These are phyloP conservation scores for Earliella scabrosa DNA, from an alignment of 1,284 basidiomycete species.

Conservation along the genomic window DNA sequence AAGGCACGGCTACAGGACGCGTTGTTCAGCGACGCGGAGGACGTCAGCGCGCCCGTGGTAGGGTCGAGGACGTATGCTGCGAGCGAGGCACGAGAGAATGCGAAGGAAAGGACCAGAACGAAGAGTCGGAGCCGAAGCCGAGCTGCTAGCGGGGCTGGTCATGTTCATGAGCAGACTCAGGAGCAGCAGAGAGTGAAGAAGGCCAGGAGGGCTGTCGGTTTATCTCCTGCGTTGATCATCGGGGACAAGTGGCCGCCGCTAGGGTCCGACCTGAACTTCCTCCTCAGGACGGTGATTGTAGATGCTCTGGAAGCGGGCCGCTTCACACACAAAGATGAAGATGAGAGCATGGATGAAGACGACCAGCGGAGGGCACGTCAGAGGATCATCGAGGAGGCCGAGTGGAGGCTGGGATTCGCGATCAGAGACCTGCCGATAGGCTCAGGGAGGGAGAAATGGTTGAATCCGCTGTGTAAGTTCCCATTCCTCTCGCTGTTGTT, in stretches of 20 bases:
- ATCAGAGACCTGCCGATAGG: slow-evolving; percentile 72
- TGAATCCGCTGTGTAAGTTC: slow-evolving; percentile 73
- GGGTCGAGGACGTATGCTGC: slow-evolving; percentile 21
- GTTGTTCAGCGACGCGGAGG: slow-evolving; percentile 69
- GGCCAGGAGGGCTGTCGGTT: slow-evolving; percentile 68
- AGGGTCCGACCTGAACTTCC: slow-evolving; percentile 81
- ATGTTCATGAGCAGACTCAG: background rate
- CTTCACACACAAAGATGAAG: slow-evolving; percentile 9
- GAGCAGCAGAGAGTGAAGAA: background rate
- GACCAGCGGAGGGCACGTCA: slow-evolving; percentile 28
- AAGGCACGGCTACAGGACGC: slow-evolving; percentile 64
- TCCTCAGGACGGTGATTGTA: slow-evolving; percentile 78
- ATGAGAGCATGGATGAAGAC: slow-evolving; percentile 27
- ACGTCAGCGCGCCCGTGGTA: slow-evolving; percentile 38
- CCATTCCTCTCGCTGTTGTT: background rate
- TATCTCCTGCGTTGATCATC: slow-evolving; percentile 72
- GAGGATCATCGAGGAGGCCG: slow-evolving; percentile 63
- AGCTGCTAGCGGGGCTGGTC: background rate
- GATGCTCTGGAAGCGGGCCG: slow-evolving; percentile 60
- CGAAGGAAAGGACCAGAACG: background rate
- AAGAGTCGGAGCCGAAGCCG: slow-evolving; percentile 2
- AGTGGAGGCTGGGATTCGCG: slow-evolving; percentile 82
- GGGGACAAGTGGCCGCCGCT: slow-evolving; percentile 84
- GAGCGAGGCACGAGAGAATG: slow-evolving; percentile 8
- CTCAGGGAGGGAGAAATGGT: slow-evolving; percentile 71